Evolutionary conservation across 805 yeast species (phyloP).

Genomic region (Dipodascopsis tothii): DNA sequence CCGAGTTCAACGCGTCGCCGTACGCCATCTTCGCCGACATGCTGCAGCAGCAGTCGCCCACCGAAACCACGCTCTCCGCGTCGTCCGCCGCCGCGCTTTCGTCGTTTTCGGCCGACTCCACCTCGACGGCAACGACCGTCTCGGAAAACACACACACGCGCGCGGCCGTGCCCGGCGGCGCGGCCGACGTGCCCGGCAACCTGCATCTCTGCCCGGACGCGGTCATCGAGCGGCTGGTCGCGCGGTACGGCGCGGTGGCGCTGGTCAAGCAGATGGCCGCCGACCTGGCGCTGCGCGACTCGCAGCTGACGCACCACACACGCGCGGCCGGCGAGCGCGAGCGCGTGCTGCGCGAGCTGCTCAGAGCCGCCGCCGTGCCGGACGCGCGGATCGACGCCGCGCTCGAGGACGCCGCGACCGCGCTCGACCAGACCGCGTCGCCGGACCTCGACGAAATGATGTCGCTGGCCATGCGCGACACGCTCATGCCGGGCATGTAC

Average conservation of each 20-base stretch:
- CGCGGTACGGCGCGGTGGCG: conserved; percentile 31
- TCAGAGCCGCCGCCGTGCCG: conserved; percentile 28
- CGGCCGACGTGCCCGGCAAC: conserved; percentile 31
- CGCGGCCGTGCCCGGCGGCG: too few relatives aligned
- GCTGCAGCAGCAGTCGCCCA: too few relatives aligned
- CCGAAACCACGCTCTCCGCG: too few relatives aligned
- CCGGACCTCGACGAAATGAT: neutral
- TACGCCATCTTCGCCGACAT: too few relatives aligned
- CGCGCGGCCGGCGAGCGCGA: conserved; percentile 29
- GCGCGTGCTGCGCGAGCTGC: conserved; percentile 27
- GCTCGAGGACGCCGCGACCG: conserved; percentile 4
- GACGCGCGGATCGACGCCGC: conserved; percentile 23
- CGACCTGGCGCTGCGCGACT: conserved; percentile 43
- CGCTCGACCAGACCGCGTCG: conserved; percentile 1
- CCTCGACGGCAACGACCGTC: too few relatives aligned
- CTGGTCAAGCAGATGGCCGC: conserved; percentile 43
- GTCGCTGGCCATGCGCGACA: neutral
- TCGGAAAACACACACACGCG: too few relatives aligned
- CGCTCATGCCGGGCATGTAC: neutral
- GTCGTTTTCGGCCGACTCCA: too few relatives aligned
- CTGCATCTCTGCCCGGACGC: conserved; percentile 33
- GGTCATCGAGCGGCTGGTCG: conserved; percentile 30
- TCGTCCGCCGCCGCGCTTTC: too few relatives aligned
- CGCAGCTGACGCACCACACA: conserved; percentile 38
- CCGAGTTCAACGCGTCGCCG: too few relatives aligned